Conservation (phyloP, 805 yeast species). For the Ogataea pini region DNA sequence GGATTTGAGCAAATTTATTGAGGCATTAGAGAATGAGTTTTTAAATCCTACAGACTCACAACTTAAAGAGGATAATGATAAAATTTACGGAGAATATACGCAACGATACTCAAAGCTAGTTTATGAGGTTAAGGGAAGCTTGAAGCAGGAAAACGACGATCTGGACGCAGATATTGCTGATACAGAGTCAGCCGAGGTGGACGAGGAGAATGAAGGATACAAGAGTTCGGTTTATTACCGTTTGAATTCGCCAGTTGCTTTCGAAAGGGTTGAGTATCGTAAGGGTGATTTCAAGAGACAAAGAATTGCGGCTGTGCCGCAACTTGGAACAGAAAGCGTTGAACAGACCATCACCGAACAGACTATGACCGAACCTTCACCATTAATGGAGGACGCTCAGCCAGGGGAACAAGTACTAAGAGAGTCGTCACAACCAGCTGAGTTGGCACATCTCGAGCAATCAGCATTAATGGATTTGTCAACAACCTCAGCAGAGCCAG, state of each 20-base stretch:
- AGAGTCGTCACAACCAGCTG: too few relatives aligned
- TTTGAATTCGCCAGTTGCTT: slow-evolving; percentile 16
- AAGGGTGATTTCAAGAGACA: slow-evolving; percentile 16
- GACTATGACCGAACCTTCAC: too few relatives aligned
- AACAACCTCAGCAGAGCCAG: neutral
- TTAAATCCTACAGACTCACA: slow-evolving; percentile 22
- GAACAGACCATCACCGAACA: neutral
- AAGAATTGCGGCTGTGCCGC: slow-evolving; percentile 3
- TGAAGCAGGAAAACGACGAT: slow-evolving; percentile 16
- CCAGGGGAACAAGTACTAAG: too few relatives aligned
- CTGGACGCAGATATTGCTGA: slow-evolving; percentile 23
- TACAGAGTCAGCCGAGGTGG: slow-evolving; percentile 13
- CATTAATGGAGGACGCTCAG: too few relatives aligned
- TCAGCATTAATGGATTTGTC: too few relatives aligned
- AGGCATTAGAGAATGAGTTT: slow-evolving; percentile 24
- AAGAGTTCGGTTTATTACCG: slow-evolving; percentile 22
- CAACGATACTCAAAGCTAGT: slow-evolving; percentile 20
- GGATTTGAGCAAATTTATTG: slow-evolving; percentile 16
- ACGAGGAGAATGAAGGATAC: slow-evolving; percentile 13
- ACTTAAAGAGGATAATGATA: slow-evolving; percentile 22
- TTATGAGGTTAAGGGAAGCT: slow-evolving; percentile 29
- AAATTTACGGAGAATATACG: slow-evolving; percentile 21
- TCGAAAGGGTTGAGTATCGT: slow-evolving; percentile 18
- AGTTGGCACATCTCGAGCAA: too few relatives aligned
- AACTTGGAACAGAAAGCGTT: neutral